Evolutionary conservation across 2,329 filamentous ascomycete species (phyloP).

Genomic region (Gliomastix tumulicola): DNA sequence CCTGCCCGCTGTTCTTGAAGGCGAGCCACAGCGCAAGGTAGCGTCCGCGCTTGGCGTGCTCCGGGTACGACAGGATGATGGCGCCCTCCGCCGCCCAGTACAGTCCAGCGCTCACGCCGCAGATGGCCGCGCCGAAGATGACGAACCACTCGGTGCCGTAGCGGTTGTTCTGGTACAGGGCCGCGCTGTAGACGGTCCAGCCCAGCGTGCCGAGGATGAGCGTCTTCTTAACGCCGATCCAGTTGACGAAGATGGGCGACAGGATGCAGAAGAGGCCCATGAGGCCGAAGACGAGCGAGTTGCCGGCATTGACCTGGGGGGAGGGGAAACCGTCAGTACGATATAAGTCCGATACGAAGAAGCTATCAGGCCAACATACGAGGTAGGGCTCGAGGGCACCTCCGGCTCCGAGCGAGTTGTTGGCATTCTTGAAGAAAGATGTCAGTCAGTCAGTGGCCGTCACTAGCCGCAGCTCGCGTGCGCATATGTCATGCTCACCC

Average conservation of each 20-base stretch:
- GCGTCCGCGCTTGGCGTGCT: slow-evolving; percentile 14
- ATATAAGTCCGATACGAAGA: no score
- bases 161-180: slow-evolving; percentile 38
- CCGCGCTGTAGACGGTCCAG: slow-evolving; percentile 36
- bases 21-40: slow-evolving; percentile 32
- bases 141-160: slow-evolving; percentile 33
- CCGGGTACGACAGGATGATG: slow-evolving; percentile 7
- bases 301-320: slow-evolving; percentile 49
- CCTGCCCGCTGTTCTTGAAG: slow-evolving; percentile 33
- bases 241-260: slow-evolving; percentile 17
- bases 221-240: slow-evolving; percentile 16
- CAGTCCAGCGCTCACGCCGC: slow-evolving; percentile 24
- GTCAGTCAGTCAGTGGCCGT: no score
- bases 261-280: slow-evolving; percentile 47
- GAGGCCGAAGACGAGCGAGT: slow-evolving; percentile 39
- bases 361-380: no score
- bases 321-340: no score
- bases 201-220: slow-evolving; percentile 35
- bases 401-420: slow-evolving; percentile 6
- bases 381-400: slow-evolving; percentile 6
- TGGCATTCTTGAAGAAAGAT: slow-evolving; percentile 5
- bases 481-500: no score
- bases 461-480: no score
- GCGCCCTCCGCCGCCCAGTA: slow-evolving; percentile 18
- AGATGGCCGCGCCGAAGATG: slow-evolving; percentile 28